Evolutionary conservation across 1,139 yeast genomes (phyloP).

Genomic region (Wickerhamomyces sp.): DNA sequence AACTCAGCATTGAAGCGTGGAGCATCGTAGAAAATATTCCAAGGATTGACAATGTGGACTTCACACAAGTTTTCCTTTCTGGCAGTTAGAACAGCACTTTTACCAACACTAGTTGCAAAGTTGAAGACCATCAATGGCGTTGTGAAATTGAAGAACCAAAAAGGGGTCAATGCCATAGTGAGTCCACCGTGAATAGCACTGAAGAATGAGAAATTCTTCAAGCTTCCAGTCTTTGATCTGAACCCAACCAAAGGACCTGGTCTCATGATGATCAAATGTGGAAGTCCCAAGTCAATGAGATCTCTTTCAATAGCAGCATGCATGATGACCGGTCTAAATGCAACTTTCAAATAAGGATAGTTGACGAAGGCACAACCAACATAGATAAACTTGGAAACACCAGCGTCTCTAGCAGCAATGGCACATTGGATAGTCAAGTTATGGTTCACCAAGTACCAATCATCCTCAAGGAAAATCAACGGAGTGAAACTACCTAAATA

Average conservation of each 20-base stretch:
- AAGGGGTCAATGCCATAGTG: slow-evolving; percentile 4
- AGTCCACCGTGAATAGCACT: slow-evolving; percentile 5
- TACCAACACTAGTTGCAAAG: slow-evolving; percentile 13
- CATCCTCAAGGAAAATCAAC: slow-evolving; percentile 1
- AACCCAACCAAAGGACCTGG: slow-evolving; percentile 17
- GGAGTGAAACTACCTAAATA: slow-evolving; percentile 1
- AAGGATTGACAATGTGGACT: neutral
- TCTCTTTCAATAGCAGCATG: slow-evolving; percentile 11
- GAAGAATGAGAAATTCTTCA: slow-evolving; percentile 6
- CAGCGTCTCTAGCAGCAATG: slow-evolving; percentile 7
- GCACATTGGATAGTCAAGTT: slow-evolving; percentile 12
- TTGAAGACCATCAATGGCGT: slow-evolving; percentile 5
- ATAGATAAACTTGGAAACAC: slow-evolving; percentile 9
- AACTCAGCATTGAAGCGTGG: neutral
- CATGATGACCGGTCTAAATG: slow-evolving; percentile 6
- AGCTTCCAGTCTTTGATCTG: slow-evolving; percentile 8
- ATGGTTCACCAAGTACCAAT: slow-evolving; percentile 8
- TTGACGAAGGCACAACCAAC: slow-evolving; percentile 5
- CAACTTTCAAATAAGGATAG: slow-evolving; percentile 7
- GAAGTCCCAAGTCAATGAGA: slow-evolving; percentile 5
- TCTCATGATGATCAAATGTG: slow-evolving; percentile 9
- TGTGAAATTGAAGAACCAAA: slow-evolving; percentile 3
- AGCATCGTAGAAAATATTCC: neutral
- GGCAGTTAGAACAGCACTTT: slow-evolving; percentile 7
- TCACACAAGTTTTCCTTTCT: neutral